A percentile compares a stretch with the other conserved stretches of the same genome.
Conservation (phyloP, 2,329 filamentous ascomycete species). For the Fusarium sp. region DNA sequence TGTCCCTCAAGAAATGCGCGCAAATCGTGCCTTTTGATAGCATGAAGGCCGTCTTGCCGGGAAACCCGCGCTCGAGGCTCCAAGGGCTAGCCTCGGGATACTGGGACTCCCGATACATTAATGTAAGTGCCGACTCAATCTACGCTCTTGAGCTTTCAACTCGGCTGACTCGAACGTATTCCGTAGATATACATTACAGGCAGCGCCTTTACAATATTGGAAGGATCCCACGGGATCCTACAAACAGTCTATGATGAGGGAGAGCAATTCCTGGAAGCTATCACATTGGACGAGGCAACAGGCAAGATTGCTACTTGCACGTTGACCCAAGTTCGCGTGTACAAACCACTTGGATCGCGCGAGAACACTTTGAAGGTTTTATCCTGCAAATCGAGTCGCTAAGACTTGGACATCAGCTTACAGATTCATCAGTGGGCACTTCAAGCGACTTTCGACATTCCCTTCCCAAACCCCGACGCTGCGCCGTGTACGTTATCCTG, state of each 20-base stretch:
- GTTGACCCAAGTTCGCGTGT: slow-evolving; percentile 75
- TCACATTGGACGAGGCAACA: slow-evolving; percentile 82
- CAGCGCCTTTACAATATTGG: slow-evolving; percentile 85
- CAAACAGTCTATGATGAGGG: slow-evolving; percentile 95
- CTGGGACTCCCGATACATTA: slow-evolving; percentile 79
- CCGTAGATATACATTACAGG: slow-evolving; percentile 87
- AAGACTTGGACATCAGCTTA: slow-evolving; percentile 37
- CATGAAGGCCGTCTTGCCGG: slow-evolving; percentile 85
- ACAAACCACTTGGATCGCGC: slow-evolving; percentile 77
- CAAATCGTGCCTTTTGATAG: slow-evolving; percentile 53
- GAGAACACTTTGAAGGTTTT: slow-evolving; percentile 80
- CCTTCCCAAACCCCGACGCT: slow-evolving; percentile 41
- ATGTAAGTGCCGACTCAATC: slow-evolving; percentile 64
- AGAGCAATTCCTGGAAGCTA: slow-evolving; percentile 73
- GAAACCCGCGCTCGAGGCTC: slow-evolving; percentile 80
- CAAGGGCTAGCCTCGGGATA: slow-evolving; percentile 80
- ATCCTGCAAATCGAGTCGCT: not conserved
- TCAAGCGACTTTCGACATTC: slow-evolving; percentile 69
- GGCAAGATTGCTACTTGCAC: slow-evolving; percentile 88
- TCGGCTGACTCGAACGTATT: slow-evolving; percentile 20
- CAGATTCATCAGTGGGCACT: slow-evolving; percentile 67
- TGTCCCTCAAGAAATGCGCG: slow-evolving; percentile 41
- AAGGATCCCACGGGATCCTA: slow-evolving; percentile 77
- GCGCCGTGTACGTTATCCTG: slow-evolving; percentile 76
- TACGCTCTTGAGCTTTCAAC: slow-evolving; percentile 2